Evolutionary conservation across 2,329 filamentous ascomycete species (phyloP), one percentile per base, ranked within the genome.

Genomic region (Aspergillus puulaauensis): DNA sequence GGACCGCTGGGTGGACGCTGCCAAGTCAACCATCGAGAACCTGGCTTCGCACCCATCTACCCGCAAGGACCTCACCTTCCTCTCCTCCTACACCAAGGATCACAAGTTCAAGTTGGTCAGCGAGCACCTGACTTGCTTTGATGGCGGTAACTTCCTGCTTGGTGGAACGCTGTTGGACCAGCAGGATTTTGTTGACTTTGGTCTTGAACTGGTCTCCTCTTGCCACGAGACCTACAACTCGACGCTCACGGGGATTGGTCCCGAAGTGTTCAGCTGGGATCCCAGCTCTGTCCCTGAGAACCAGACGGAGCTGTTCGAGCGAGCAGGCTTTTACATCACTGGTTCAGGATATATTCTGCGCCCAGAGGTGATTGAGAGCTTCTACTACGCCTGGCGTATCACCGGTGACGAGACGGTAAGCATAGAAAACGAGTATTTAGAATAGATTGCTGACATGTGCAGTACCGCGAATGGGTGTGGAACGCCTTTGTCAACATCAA

Each of bases 391-490:
- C 2, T 96, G 90, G 78, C 86, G 91, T 51, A 84, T 88, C 0
- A 96, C 91, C 0, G 87, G 88, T 3, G 83, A 93, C 59, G 64
- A 77, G 33, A 89, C 86, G 48, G 75, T 76, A 60, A 57, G 66
- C 60, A 8, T 33, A 6, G 3, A 2, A 14, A 33, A 35, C 24
- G n/a, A 45, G 12, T 14, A 4, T 3, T 3, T 17, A 12, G 54
- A 1, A 24, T 37, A 15, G 12, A 15, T 5, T 53, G 11, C 64
- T 70, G 59, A 65, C 24, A 6, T 23, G 15, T 21, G 7, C 50
- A 75, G 76, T 96, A 93, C 74, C 89, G 90, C 71, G 88, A 93
- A 59, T 92, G 90, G 87, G 88, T 89, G 5, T 96, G 90, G 90
- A 84, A 88, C 41, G 90, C 86, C 0, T 95, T 93, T 73, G 68